These are phyloP conservation scores for Gastrolobium villosum DNA, from an alignment of 306 rosid species.

Conservation along the genomic window DNA sequence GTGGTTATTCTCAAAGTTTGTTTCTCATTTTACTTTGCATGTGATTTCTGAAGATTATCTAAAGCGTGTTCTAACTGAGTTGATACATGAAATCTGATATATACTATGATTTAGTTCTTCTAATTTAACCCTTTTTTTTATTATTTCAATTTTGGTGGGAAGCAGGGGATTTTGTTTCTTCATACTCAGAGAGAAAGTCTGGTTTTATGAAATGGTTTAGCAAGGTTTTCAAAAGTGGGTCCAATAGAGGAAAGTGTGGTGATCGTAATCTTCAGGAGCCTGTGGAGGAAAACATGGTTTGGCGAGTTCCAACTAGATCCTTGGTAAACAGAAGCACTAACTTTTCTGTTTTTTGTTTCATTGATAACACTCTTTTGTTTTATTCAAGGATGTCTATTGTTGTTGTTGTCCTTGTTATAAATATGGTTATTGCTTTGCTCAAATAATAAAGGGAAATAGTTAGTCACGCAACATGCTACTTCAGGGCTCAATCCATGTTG, in stretches of 20 bases:
- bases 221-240: slow-evolving; percentile 72
- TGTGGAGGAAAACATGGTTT: slow-evolving; percentile 79
- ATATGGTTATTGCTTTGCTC: slow-evolving; percentile 1
- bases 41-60: background rate
- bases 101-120: background rate
- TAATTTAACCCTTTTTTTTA: background rate
- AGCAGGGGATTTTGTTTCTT: slow-evolving; percentile 82
- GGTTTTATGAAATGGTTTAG: slow-evolving; percentile 88
- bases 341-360: slow-evolving; percentile 17
- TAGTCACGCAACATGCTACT: slow-evolving; percentile 1
- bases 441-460: background rate
- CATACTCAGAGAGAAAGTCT: slow-evolving; percentile 79
- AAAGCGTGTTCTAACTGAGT: background rate
- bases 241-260: slow-evolving; percentile 57
- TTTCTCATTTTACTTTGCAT: slow-evolving; percentile 18
- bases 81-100: background rate
- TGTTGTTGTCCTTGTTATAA: background rate
- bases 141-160: slow-evolving; percentile 47
- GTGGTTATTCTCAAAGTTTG: too few species aligned
- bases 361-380: background rate
- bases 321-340: slow-evolving; percentile 56
- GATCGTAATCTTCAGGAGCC: slow-evolving; percentile 59
- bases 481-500: slow-evolving; percentile 4
- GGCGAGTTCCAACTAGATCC: slow-evolving; percentile 70
- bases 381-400: slow-evolving; percentile 10